Evolutionary conservation across 768 basidiomycete genomes (phyloP).

Genomic region (Lyophyllum semitale): DNA sequence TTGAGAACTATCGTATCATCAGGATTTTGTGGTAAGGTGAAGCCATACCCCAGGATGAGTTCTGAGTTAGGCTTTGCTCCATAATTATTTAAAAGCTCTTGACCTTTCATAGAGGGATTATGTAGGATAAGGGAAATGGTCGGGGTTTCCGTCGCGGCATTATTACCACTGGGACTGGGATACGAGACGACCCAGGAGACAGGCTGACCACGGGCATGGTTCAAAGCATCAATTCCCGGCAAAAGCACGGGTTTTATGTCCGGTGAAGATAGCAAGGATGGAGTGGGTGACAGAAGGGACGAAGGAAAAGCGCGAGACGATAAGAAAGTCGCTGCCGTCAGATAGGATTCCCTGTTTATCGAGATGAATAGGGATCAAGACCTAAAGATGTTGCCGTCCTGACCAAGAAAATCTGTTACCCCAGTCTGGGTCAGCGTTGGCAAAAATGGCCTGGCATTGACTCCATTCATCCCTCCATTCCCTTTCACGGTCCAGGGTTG

Average conservation of each 20-base stretch:
- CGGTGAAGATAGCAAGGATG: constrained; percentile 51
- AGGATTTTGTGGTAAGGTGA: constrained; percentile 75
- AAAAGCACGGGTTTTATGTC: constrained; percentile 76
- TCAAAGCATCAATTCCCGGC: constrained; percentile 85
- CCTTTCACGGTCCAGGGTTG: constrained; percentile 64
- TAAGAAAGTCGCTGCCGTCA: constrained; percentile 72
- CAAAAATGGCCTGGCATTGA: constrained; percentile 47
- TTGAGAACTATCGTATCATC: constrained; percentile 87
- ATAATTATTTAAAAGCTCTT: constrained; percentile 88
- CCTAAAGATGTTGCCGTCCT: constrained; percentile 18
- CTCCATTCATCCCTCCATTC: constrained; percentile 68
- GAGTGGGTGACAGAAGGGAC: constrained; percentile 60
- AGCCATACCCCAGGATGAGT: constrained; percentile 91
- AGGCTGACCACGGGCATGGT: constrained; percentile 78
- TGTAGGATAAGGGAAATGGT: constrained; percentile 68
- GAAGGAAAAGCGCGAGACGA: constrained; percentile 93
- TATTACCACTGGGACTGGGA: constrained; percentile 23
- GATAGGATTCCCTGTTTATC: constrained; percentile 63
- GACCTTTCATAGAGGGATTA: constrained; percentile 33
- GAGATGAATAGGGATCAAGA: constrained; percentile 6
- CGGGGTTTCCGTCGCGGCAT: constrained; percentile 23
- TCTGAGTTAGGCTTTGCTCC: constrained; percentile 90
- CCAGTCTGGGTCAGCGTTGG: constrained; percentile 38
- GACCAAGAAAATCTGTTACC: constrained; percentile 68
- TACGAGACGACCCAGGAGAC: constrained; percentile 78